A percentile compares a stretch with the other conserved stretches of the same genome.
phyloP scores from a whole-genome alignment of 768 basidiomycete species.

The Russula abietina region DNA sequence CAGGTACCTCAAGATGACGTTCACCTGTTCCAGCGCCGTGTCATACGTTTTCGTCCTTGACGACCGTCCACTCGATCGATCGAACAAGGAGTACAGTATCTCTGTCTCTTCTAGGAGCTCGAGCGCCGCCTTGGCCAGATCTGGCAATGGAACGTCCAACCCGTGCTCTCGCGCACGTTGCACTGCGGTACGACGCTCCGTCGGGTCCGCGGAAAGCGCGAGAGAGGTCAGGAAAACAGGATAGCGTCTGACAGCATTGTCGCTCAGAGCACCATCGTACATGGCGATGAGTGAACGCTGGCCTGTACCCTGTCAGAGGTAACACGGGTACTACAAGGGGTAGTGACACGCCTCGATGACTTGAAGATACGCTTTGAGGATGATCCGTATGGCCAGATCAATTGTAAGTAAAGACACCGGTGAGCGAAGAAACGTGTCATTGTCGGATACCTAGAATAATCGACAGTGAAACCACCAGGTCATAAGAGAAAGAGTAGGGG shows the following conservation, averaged over 20 bases:
- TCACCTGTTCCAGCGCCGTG: conserved; percentile 80
- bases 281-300: conserved; percentile 85
- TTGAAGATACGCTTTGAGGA: conserved; percentile 83
- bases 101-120: conserved; percentile 49
- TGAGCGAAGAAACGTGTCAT: conserved; percentile 92
- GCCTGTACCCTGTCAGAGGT: conserved; percentile 51
- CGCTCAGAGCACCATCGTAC: conserved; percentile 86
- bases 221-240: conserved; percentile 82
- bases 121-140: conserved; percentile 14
- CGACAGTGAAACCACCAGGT: conserved; percentile 17
- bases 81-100: conserved; percentile 64
- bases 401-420: conserved; percentile 79
- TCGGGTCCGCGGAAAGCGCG: conserved; percentile 54
- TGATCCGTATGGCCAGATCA: conserved; percentile 75
- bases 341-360: conserved; percentile 64
- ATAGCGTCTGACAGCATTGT: conserved; percentile 88
- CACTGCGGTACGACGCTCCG: conserved; percentile 64
- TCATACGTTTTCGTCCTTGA: conserved; percentile 64
- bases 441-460: conserved; percentile 49
- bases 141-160: conserved; percentile 50
- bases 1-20: conserved; percentile 84
- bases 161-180: conserved; percentile 77
- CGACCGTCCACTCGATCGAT: conserved; percentile 91
- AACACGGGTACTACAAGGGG: not conserved
- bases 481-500: not conserved